Conservation (phyloP, 148 eudicot genomes). For the Simmondsia chinensis region DNA sequence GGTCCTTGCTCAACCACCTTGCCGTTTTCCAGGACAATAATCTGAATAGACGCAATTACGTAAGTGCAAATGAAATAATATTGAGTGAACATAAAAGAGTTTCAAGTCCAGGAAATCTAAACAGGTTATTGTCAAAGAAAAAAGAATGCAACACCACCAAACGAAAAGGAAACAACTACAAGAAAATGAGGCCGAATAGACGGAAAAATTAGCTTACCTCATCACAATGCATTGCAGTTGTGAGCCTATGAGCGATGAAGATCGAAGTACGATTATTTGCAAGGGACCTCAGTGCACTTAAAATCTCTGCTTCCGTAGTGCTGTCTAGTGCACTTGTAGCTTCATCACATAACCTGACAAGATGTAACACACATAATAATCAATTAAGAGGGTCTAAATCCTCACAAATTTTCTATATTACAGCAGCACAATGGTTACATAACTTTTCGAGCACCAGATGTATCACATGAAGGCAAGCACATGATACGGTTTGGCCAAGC, state of each 20-base stretch:
- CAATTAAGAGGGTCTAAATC: no score
- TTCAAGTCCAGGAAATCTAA: not conserved
- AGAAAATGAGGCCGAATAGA: no score
- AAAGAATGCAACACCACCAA: not conserved
- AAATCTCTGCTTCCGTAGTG: conserved; percentile 91
- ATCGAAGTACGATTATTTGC: conserved; percentile 75
- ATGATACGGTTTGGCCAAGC: no score
- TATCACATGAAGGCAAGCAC: no score
- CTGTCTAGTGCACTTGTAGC: conserved; percentile 99
- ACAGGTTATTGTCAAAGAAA: not conserved
- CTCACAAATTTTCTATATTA: no score
- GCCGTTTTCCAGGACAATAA: conserved; percentile 85
- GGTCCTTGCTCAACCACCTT: conserved; percentile 94
- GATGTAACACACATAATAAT: not conserved
- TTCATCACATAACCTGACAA: conserved; percentile 83
- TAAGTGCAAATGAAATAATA: no score
- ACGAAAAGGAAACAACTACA: not conserved
- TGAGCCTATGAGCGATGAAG: conserved; percentile 92
- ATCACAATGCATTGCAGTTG: conserved; percentile 97
- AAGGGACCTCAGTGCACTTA: conserved; percentile 75
- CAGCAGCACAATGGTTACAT: no score
- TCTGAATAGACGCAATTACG: conserved; percentile 31
- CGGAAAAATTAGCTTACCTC: conserved; percentile 76
- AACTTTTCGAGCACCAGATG: no score
- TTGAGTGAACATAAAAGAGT: no score